Base-by-base conservation (phyloP, 2,329 filamentous ascomycete genomes). In the Penicillium sp. region DNA sequence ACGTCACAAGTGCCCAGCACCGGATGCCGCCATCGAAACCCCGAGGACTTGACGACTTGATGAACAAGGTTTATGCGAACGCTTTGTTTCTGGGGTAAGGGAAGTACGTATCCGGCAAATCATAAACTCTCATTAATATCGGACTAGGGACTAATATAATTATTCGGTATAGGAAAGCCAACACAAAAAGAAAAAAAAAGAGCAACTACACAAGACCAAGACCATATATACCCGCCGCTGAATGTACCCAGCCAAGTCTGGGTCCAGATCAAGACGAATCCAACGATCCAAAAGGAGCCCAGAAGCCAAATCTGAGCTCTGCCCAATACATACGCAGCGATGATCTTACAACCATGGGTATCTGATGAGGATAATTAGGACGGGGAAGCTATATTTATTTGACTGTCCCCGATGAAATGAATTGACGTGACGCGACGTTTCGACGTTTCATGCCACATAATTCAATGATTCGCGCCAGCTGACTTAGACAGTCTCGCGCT, bases 401-500 rank as follows among this genome's bases (percentile, higher is more conserved):
- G 38, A 31, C 52, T 46, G 44, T 19, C 5, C 29, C 35, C 35
- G 35, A 41, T 41, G 35, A 15, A 41, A 15, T 41, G 35, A 41
- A 41, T 41, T 41, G 35, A 41, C 35, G 35, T 41, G 35, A 41
- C 35, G 35, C 26, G 26, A 26, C 26, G 26, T 26, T 41, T 21
- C 21, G 21, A 21, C 21, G 21, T 21, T 41, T 41, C 9, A 41
- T 41, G 30, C 13, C 41, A 17, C 17, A 21, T 15, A 15, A 17
- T 9, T 21, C 1, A n/a, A 31, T 56, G 29, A 35, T 45, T 15
- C 29, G 5, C 26, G 38, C 15, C 29, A 44, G 11, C 17, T 41
- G 54, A 49, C 58, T 70, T 75, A 79, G 21, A 71, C 77, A 49
- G 71, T 65, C 64, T 78, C 75, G 56, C 81, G 81, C 45, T 83